Percentiles rank a stretch among this genome's conserved stretches.
Conservation (phyloP, 2,329 filamentous ascomycete species). For the Trichoderma atrobrunneum region DNA sequence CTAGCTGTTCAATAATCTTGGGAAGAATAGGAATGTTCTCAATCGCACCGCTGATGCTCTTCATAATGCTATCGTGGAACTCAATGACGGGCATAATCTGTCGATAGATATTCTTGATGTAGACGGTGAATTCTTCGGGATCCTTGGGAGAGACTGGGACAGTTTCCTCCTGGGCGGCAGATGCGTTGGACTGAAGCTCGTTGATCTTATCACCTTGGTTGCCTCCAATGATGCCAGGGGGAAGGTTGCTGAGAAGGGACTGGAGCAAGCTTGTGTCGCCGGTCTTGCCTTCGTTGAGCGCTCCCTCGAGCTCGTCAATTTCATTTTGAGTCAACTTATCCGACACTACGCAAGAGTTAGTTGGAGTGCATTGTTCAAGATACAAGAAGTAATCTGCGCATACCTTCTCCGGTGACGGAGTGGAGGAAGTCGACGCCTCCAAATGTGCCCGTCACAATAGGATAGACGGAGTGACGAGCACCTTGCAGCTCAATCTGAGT, state of each 20-base stretch:
- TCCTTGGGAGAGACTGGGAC: conserved; percentile 71
- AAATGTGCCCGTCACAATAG: conserved; percentile 86
- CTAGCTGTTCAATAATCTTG: conserved; percentile 79
- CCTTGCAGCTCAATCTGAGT: conserved; percentile 70
- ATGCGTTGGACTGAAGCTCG: conserved; percentile 74
- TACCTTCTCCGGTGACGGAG: conserved; percentile 70
- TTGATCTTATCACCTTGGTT: conserved; percentile 74
- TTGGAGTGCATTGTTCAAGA: background rate
- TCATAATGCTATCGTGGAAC: conserved; percentile 86
- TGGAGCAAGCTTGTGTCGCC: conserved; percentile 72
- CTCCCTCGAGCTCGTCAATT: conserved; percentile 82
- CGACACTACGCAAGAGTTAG: conserved; percentile 51
- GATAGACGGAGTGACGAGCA: conserved; percentile 66
- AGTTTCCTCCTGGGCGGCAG: conserved; percentile 71
- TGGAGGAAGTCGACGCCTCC: conserved; percentile 93
- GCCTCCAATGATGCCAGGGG: conserved; percentile 74
- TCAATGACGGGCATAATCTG: conserved; percentile 88
- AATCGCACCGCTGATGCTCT: conserved; percentile 71
- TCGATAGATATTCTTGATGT: conserved; percentile 68
- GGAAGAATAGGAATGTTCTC: conserved; percentile 83
- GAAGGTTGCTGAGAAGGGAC: conserved; percentile 77
- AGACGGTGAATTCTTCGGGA: conserved; percentile 79
- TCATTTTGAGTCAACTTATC: conserved; percentile 92
- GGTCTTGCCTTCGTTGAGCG: conserved; percentile 63
- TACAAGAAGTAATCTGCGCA: conserved; percentile 11